Evolutionary conservation across 257 asterid species (phyloP), one percentile per base, ranked within the genome.

Genomic region (Scutellaria minor): DNA sequence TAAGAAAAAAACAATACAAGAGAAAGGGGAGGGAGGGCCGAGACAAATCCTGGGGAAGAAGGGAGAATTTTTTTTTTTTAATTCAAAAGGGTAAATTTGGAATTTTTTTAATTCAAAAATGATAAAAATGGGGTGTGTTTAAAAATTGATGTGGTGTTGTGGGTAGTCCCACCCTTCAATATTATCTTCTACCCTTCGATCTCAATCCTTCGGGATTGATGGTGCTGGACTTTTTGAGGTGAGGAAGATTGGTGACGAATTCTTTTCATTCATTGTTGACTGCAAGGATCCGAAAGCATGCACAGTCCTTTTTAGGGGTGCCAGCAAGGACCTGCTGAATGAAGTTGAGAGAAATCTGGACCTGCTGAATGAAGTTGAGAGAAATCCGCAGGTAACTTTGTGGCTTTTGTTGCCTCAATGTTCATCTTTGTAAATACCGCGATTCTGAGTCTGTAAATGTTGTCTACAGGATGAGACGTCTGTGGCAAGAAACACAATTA

Each of bases 321-420:
- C 99, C 61, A 95, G 99, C 89, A 95, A 95, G 81, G 99, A 95
- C 82, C 83, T 95, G 40, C 78, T 95, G 83, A n/a, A n/a, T n/a
- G n/a, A n/a, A n/a, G n/a, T n/a, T n/a, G n/a, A n/a, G n/a, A n/a
- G n/a, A n/a, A n/a, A n/a, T n/a, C n/a, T n/a, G n/a, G n/a, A n/a
- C n/a, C n/a, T n/a, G n/a, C n/a, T n/a, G n/a, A 92, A 92, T 85
- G 99, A 95, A 91, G 99, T 95, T 14, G 99, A 95, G 75, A 85
- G 98, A 67, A 95, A 95, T 77, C 81, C 92, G 78, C 99, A 95
- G 97, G 99, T 95, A 75, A 73, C 45, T 52, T 3, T 77, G 8
- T 67, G 35, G 44, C 45, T 45, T 59, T 68, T 61, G 39, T 41
- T 60, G 37, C 48, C 24, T 64, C 22, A 46, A 7, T n/a, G 27